Percentiles rank a stretch among this genome's conserved stretches.
Evolutionary conservation across 148 eudicot genomes (phyloP).

Genomic region (Bassia scoparia): DNA sequence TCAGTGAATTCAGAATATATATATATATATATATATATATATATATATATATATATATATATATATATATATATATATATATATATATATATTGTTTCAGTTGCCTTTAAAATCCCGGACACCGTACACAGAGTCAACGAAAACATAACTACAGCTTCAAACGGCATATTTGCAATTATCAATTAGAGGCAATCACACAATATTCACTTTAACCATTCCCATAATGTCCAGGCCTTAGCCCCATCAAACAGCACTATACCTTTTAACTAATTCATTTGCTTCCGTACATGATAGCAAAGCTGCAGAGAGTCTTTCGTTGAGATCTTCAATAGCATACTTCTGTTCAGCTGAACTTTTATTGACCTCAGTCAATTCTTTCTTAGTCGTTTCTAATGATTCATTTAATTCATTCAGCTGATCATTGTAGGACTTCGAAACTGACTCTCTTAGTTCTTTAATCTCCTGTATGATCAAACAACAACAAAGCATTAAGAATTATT

Average conservation of each 20-base stretch:
- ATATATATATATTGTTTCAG: no score
- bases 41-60: no score
- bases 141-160: neutral
- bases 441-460: slow-evolving; percentile 61
- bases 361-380: slow-evolving; percentile 57
- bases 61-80: no score
- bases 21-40: no score
- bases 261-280: slow-evolving; percentile 76
- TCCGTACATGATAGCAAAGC: slow-evolving; percentile 73
- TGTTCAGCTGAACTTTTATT: slow-evolving; percentile 62
- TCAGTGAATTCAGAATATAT: neutral
- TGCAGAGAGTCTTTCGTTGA: slow-evolving; percentile 67
- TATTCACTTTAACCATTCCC: neutral
- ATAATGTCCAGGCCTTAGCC: neutral
- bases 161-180: neutral
- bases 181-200: neutral
- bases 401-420: slow-evolving; percentile 58
- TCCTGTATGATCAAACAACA: slow-evolving; percentile 49
- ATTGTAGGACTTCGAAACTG: slow-evolving; percentile 53
- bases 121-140: neutral
- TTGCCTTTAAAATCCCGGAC: no score
- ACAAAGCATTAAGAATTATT: neutral
- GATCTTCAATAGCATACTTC: slow-evolving; percentile 74
- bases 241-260: slow-evolving; percentile 30
- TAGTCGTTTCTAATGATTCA: slow-evolving; percentile 50